Base-by-base conservation (phyloP, 2,329 filamentous ascomycete genomes). In the Huntiella bhutanensis region DNA sequence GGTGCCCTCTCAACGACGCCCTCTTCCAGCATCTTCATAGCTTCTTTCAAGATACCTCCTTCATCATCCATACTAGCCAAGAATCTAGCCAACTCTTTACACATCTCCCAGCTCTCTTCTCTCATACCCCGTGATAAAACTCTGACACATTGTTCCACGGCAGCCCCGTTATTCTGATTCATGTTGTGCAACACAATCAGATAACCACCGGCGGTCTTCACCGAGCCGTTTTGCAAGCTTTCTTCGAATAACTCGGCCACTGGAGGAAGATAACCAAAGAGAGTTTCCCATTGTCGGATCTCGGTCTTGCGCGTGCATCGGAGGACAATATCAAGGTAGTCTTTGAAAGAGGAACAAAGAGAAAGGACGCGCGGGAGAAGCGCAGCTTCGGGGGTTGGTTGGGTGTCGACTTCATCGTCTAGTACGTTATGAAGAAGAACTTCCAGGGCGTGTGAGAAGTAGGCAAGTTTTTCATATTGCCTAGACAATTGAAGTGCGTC, bases 221-320 rank as follows among this genome's bases (percentile, higher is more conserved):
- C 67, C 3, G 80, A 83, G 3, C 84, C 86, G 47, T 83, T 75
- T 53, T 81, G 77, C 7, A 98, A 65, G 4, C 86, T 88, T 59
- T 94, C 84, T 59, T 98, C 88, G 55, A 98, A 98, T 0, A 98
- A 71, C 54, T 91, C 82, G 55, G 86, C 80, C 3, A 88, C 84
- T 1, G 88, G 84, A 1, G 91, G 91, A 1, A 98, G 69, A 55
- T 95, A 86, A 4, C 79, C 77, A 60, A 98, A 98, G 1, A 98
- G 69, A 1, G 91, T 95, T 50, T 82, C 78, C 91, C 91, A 98
- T 47, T 85, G 93, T 35, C 88, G 77, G 5, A 94, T 77, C 58
- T 98, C 91, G 0, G 91, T 98, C 62, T 98, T 98, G 46, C 91
- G 80, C 1, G 91, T 95, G 62, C 91, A 98, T 62, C 93, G 91